Conservation (phyloP, 257 asterid species). For the Cynanchum wilfordii region DNA sequence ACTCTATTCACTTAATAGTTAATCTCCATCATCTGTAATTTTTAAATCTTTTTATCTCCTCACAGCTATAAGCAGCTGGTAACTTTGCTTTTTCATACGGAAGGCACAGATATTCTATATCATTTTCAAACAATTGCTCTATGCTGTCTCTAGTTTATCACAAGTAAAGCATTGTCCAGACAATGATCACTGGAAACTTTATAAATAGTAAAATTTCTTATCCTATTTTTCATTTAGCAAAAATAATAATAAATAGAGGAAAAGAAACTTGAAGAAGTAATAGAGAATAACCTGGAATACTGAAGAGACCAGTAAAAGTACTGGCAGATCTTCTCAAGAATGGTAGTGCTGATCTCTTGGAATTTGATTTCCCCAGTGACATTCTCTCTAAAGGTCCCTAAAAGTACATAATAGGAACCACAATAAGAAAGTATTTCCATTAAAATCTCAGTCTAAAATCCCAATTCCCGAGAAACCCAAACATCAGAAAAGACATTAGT, state of each 20-base stretch:
- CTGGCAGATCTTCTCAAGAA: constrained; percentile 94
- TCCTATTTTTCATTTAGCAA: not conserved
- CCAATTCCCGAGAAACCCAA: not conserved
- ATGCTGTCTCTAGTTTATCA: not conserved
- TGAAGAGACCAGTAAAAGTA: constrained; percentile 97
- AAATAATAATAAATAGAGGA: not conserved
- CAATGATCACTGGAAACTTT: not conserved
- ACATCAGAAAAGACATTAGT: not conserved
- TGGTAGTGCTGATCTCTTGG: constrained; percentile 84
- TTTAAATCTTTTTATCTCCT: not conserved
- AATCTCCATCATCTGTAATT: not conserved
- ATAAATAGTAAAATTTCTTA: not conserved
- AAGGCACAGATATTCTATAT: not conserved
- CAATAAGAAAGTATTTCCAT: not conserved
- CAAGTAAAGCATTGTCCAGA: not conserved
- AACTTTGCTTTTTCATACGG: not conserved
- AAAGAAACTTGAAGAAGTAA: not conserved
- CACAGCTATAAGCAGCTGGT: not conserved
- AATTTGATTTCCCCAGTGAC: constrained; percentile 81
- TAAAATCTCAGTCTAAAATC: not conserved
- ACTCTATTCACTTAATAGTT: not conserved
- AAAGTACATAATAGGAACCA: constrained; percentile 5
- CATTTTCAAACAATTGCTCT: not conserved
- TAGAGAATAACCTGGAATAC: constrained; percentile 64
- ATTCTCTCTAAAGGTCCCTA: constrained; percentile 82